Evolutionary conservation across 371 early-diverging fungal species (phyloP), one percentile per base, ranked within the genome.

Genomic region (Mortierella sp.): DNA sequence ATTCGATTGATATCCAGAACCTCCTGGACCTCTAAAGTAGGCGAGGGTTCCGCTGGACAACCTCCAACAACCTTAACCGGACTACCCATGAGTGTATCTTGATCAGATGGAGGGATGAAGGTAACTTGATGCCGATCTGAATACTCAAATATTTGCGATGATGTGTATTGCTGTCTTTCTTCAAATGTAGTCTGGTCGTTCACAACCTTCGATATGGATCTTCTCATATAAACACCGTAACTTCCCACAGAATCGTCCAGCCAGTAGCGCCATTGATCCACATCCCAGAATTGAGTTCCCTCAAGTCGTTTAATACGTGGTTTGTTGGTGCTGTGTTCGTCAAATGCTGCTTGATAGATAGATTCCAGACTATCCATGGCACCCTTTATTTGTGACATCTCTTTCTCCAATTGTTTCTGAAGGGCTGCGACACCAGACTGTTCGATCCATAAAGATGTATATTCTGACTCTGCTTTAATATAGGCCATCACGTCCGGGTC

Each of bases 401-500:
- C 79, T 9, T 32, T 16, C 6, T 78, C 67, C 28, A 78, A 43
- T 48, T 78, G 79, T 28, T 63, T 63, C 32, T 78, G 70, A 3
- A 80, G 58, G 9, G 19, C 19, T 50, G 63, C 53, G 16, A 71
- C 38, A 2, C 75, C 75, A 16, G 75, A 74, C 16, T 69, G 61
- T 5, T 62, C 40, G 16, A 75, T 38, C 80, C 80, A 80, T 7
- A 65, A 28, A 1, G 62, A 43, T 33, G 86, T 77, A 67, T 85
- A 88, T 3, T 70, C 60, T 6, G 78, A 82, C 66, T 88, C 89
- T 4, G 64, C 73, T 0, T 65, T 55, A 41, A 88, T 85, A 60
- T 88, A 87, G 1, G 59, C 48, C 28, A 61, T 16, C 4, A 87
- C 86, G 38, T 84, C 87, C 4, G 84, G 79, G 48, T 86, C 85